These are phyloP conservation scores for Zizania palustris DNA, from an alignment of 202 grass and related monocot species.

Conservation along the genomic window DNA sequence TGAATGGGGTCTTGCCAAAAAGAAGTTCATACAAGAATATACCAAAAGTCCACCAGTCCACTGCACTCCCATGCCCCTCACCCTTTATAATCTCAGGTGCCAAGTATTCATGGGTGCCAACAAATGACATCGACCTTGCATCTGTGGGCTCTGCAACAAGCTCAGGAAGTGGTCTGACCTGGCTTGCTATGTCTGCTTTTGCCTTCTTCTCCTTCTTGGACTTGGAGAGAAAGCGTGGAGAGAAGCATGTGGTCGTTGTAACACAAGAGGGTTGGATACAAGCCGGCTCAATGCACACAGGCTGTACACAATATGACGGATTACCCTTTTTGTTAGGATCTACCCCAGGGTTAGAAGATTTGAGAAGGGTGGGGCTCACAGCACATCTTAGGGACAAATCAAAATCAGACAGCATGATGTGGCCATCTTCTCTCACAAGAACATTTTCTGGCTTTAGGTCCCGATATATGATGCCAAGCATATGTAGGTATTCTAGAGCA, in stretches of 20 bases:
- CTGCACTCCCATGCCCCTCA: conserved; percentile 81
- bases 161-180: conserved; percentile 68
- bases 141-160: conserved; percentile 79
- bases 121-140: conserved; percentile 89
- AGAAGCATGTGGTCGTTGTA: conserved; percentile 61
- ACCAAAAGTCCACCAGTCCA: conserved; percentile 91
- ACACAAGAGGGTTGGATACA: conserved; percentile 70
- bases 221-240: conserved; percentile 70
- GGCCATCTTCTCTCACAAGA: conserved; percentile 85
- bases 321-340: conserved; percentile 54
- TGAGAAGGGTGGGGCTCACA: conserved; percentile 70
- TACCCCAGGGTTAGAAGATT: conserved; percentile 51
- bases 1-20: conserved; percentile 81
- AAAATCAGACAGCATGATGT: conserved; percentile 90
- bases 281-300: conserved; percentile 66
- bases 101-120: conserved; percentile 83
- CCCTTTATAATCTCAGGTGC: conserved; percentile 91
- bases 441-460: conserved; percentile 92
- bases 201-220: conserved; percentile 57
- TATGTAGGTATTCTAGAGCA: conserved; percentile 78
- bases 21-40: conserved; percentile 87
- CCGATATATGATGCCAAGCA: conserved; percentile 87
- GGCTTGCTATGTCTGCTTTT: conserved; percentile 59
- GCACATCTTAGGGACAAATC: conserved; percentile 72
- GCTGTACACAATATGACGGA: conserved; percentile 57